These are phyloP conservation scores for Galeopsis tetrahit DNA, from an alignment of 257 asterid species.

Conservation along the genomic window DNA sequence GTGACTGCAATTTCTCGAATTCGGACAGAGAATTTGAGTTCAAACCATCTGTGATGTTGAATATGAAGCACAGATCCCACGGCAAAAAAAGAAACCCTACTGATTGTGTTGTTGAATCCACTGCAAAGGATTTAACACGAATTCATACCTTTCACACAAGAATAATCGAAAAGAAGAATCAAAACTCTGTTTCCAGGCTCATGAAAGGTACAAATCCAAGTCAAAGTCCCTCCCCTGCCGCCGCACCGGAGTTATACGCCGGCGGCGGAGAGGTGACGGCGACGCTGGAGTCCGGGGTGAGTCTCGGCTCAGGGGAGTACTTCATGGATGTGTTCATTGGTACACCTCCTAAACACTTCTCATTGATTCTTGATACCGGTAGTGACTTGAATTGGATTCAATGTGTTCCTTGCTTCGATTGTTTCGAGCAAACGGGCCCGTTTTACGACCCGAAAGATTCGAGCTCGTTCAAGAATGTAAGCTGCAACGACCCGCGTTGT, in stretches of 20 bases:
- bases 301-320: slow-evolving; percentile 69
- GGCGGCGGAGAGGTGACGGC: slow-evolving; percentile 64
- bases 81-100: slow-evolving; percentile 39
- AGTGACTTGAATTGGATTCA: slow-evolving; percentile 97
- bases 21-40: slow-evolving; percentile 27
- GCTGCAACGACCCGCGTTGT: slow-evolving; percentile 77
- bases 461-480: slow-evolving; percentile 54
- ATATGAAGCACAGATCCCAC: slow-evolving; percentile 59
- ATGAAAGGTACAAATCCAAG: slow-evolving; percentile 9
- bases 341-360: slow-evolving; percentile 86
- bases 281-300: slow-evolving; percentile 71
- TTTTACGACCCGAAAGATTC: slow-evolving; percentile 66
- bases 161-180: slow-evolving; percentile 63
- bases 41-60: slow-evolving; percentile 56
- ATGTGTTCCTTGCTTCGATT: slow-evolving; percentile 83
- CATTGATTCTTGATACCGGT: slow-evolving; percentile 88
- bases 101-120: slow-evolving; percentile 56
- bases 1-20: slow-evolving; percentile 46
- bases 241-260: slow-evolving; percentile 12
- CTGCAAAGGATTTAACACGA: slow-evolving; percentile 65
- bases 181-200: slow-evolving; percentile 47
- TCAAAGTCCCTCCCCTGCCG: slow-evolving; percentile 42
- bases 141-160: slow-evolving; percentile 73
- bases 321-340: slow-evolving; percentile 89
- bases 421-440: slow-evolving; percentile 85